Evolutionary conservation across 2,329 filamentous ascomycete species (phyloP), one percentile per base, ranked within the genome.

Genomic region (Pestalotiopsis sp.): DNA sequence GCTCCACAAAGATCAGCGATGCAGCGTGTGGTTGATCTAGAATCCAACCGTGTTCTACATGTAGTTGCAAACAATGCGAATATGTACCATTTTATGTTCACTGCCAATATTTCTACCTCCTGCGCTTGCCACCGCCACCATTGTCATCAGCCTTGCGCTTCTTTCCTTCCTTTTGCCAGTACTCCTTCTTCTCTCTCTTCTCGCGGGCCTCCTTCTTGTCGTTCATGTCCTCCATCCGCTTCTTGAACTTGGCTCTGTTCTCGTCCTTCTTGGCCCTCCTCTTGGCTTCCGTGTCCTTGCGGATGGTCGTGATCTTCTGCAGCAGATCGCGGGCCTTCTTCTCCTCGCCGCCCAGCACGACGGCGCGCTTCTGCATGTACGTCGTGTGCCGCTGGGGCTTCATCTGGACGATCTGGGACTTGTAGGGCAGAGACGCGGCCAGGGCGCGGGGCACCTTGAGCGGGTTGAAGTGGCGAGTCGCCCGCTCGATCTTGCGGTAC

Each of bases 321-420:
- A 99, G 91, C 71, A 99, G 84, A 73, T 94, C 90, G 39, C 96
- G 86, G 4, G 94, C 94, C 79, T 91, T 92, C 85, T 92, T 94
- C 86, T 99, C 96, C 79, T 98, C 95, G 30, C 91, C 91, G 13
- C 91, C 86, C 17, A 93, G 81, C 26, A 97, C 89, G n/a, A 98
- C 94, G 14, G 95, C 96, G 10, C 96, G 92, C 83, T 98, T 98
- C 84, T 97, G 94, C 85, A 97, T 86, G 79, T 99, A 99, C 24
- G 94, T 97, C 76, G 91, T 82, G 75, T 90, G 91, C 78, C 88
- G 90, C 82, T 94, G 93, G 69, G 92, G 89, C 81, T 91, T 92
- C 83, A 92, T 95, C 77, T 89, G 84, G 24, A 91, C 88, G 75
- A 97, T 94, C 79, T 99, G 96, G 13, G 92, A 94, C 78, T 94